These are phyloP conservation scores for Paramyrothecium roridum DNA, from an alignment of 2,329 filamentous ascomycete species.

Conservation along the genomic window DNA sequence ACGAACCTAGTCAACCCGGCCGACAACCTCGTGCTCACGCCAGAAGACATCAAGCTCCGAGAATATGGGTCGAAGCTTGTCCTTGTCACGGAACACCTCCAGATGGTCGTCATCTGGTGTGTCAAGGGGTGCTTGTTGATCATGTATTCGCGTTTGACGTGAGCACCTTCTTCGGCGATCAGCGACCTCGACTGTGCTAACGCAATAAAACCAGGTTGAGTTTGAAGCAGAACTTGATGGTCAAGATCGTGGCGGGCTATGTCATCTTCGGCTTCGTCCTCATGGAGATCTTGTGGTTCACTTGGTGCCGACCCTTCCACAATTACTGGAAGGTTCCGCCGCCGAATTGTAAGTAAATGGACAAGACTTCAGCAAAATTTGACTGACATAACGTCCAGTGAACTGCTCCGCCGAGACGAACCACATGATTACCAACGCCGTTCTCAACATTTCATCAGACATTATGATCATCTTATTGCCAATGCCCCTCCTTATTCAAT, in stretches of 20 bases:
- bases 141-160: slow-evolving; percentile 51
- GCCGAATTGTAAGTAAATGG: slow-evolving; percentile 31
- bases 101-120: slow-evolving; percentile 54
- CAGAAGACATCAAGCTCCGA: slow-evolving; percentile 36
- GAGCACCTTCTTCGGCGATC: slow-evolving; percentile 10
- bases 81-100: slow-evolving; percentile 57
- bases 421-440: slow-evolving; percentile 54
- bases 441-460: slow-evolving; percentile 57
- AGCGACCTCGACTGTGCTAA: accelerated
- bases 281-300: slow-evolving; percentile 46
- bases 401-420: slow-evolving; percentile 49
- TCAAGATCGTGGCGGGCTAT: slow-evolving; percentile 44
- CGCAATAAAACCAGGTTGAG: slow-evolving; percentile 28
- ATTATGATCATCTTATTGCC: slow-evolving; percentile 55
- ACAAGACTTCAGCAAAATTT: neutral
- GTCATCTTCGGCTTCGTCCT: slow-evolving; percentile 37
- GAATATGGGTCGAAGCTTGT: slow-evolving; percentile 57
- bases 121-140: slow-evolving; percentile 51
- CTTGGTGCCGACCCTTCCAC: slow-evolving; percentile 50
- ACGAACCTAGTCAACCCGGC: slow-evolving; percentile 55
- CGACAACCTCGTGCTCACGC: slow-evolving; percentile 42
- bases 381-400: slow-evolving; percentile 2
- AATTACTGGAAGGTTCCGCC: slow-evolving; percentile 47
- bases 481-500: slow-evolving; percentile 46
- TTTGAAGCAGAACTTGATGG: slow-evolving; percentile 36